phyloP scores from a whole-genome alignment of 148 eudicot genomes.

The Amaranthus palmeri region DNA sequence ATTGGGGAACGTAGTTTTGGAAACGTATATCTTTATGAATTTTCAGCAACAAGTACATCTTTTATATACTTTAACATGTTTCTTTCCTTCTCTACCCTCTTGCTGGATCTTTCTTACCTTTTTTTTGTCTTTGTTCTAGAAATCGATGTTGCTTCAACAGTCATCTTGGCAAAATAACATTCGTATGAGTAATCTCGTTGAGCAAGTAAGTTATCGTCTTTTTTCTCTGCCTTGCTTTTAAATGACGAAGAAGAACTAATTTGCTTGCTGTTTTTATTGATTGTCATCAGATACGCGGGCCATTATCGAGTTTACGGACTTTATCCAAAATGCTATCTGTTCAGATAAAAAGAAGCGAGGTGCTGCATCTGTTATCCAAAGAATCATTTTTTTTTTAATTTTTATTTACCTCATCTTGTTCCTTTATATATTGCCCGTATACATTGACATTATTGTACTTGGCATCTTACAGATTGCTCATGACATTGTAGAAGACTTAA shows the following conservation, averaged over 20 bases:
- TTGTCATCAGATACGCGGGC: constrained; percentile 74
- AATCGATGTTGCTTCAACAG: constrained; percentile 91
- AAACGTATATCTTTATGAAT: too few relatives aligned
- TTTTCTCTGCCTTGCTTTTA: constrained; percentile 11
- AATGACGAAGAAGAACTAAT: background rate
- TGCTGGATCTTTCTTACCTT: background rate
- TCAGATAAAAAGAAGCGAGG: constrained; percentile 77
- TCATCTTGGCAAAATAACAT: constrained; percentile 94
- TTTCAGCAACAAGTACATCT: too few relatives aligned
- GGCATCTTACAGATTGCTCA: constrained; percentile 58
- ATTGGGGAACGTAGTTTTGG: too few relatives aligned
- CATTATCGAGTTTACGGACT: constrained; percentile 83
- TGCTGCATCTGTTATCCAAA: constrained; percentile 22
- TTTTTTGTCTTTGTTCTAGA: constrained; percentile 41
- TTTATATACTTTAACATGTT: too few relatives aligned
- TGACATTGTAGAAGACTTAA: constrained; percentile 82
- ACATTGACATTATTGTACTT: constrained; percentile 4
- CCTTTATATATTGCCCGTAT: background rate
- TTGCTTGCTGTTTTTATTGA: constrained; percentile 22
- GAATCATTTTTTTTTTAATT: too few relatives aligned
- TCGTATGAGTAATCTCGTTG: constrained; percentile 85
- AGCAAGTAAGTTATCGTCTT: constrained; percentile 60
- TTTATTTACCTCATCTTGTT: background rate
- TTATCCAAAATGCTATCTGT: constrained; percentile 69
- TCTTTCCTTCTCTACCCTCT: background rate